A percentile compares a stretch with the other conserved stretches of the same genome.
Conservation (phyloP, 805 yeast genomes). For the Danielozyma ontarioensis region DNA sequence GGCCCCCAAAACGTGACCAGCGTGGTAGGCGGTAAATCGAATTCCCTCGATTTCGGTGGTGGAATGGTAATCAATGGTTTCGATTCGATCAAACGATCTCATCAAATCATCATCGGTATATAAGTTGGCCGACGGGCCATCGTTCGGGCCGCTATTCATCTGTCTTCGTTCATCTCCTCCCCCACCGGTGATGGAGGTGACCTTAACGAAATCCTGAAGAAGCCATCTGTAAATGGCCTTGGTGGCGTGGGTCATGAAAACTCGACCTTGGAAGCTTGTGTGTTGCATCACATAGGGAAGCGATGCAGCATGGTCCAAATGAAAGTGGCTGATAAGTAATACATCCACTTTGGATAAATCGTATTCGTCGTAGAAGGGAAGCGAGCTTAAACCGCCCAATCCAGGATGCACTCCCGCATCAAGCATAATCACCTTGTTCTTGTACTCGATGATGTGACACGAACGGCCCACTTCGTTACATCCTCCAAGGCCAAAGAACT, state of each 20-base stretch:
- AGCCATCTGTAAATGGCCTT: conserved; percentile 97
- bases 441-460: conserved; percentile 87
- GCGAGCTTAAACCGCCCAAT: conserved; percentile 76
- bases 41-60: conserved; percentile 93
- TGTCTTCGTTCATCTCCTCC: conserved; percentile 27
- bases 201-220: conserved; percentile 88
- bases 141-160: conserved; percentile 1
- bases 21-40: conserved; percentile 95
- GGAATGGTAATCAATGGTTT: conserved; percentile 92
- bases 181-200: conserved; percentile 55
- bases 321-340: conserved; percentile 87
- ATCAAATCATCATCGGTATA: conserved; percentile 89
- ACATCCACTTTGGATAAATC: conserved; percentile 86
- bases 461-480: conserved; percentile 97
- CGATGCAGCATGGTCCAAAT: conserved; percentile 96
- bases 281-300: conserved; percentile 97
- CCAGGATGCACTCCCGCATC: conserved; percentile 99
- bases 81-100: conserved; percentile 83
- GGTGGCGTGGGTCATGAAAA: conserved; percentile 98
- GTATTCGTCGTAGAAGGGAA: conserved; percentile 94
- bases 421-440: conserved; percentile 91
- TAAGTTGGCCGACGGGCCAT: conserved; percentile 41
- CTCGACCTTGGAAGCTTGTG: conserved; percentile 90
- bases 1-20: conserved; percentile 99
- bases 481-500: conserved; percentile 92